Conservation (phyloP, 2,329 filamentous ascomycete species). For the Diplodia scrobiculata region DNA sequence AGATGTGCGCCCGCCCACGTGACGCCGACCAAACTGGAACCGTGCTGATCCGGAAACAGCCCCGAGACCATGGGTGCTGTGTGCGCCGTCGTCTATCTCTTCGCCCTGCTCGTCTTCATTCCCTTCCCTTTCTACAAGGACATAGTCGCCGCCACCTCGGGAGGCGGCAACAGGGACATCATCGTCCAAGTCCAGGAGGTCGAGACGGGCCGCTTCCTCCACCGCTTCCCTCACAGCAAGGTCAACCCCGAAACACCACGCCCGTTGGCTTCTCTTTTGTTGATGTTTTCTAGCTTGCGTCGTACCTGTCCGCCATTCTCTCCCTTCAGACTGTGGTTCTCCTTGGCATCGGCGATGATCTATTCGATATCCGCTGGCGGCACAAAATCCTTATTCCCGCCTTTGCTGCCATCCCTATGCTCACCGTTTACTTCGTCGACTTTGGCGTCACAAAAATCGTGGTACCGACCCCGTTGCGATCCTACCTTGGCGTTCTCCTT, state of each 20-base stretch:
- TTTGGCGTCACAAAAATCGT: conserved; percentile 97
- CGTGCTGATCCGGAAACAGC: conserved; percentile 44
- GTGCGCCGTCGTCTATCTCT: conserved; percentile 87
- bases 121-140: conserved; percentile 98
- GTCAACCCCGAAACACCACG: conserved; percentile 40
- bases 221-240: conserved; percentile 93
- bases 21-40: conserved; percentile 21
- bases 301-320: conserved; percentile 90
- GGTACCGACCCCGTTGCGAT: conserved; percentile 80
- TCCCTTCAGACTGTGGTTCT: conserved; percentile 89
- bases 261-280: background rate
- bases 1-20: conserved; percentile 62
- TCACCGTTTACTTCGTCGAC: conserved; percentile 97
- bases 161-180: conserved; percentile 86
- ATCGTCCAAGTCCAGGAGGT: conserved; percentile 72
- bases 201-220: conserved; percentile 80
- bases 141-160: conserved; percentile 91
- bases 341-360: conserved; percentile 89
- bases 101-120: conserved; percentile 87
- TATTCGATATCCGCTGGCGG: conserved; percentile 97
- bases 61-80: conserved; percentile 96
- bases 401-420: conserved; percentile 86
- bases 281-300: conserved; percentile 68
- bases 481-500: conserved; percentile 80
- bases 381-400: conserved; percentile 99